Evolutionary conservation across 768 basidiomycete species (phyloP).

Genomic region (Leccinum uliginosum): DNA sequence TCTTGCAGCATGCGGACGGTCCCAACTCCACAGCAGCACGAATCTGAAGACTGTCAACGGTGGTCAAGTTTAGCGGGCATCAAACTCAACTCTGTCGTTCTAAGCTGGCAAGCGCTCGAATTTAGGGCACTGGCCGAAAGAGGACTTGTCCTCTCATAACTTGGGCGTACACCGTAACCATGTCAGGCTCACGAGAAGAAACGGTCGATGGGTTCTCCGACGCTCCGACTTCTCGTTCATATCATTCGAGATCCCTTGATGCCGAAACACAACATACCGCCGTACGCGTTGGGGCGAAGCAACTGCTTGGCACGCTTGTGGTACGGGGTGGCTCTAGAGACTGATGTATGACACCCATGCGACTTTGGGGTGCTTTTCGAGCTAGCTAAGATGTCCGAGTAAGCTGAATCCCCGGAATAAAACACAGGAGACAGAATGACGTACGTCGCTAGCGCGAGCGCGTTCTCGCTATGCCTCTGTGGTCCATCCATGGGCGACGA

Average conservation of each 20-base stretch:
- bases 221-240: no score
- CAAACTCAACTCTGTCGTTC: slow-evolving; percentile 3
- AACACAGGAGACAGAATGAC: no score
- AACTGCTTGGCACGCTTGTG: slow-evolving; percentile 55
- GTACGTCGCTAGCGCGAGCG: slow-evolving; percentile 45
- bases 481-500: slow-evolving; percentile 55
- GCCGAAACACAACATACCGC: slow-evolving; percentile 78
- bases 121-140: not conserved
- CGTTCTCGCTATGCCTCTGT: slow-evolving; percentile 58
- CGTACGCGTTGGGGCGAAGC: slow-evolving; percentile 50
- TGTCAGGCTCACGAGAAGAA: not conserved
- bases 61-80: not conserved
- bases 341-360: slow-evolving; percentile 81
- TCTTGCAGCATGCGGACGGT: not conserved
- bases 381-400: no score
- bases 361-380: no score
- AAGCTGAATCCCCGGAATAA: no score
- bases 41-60: not conserved
- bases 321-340: slow-evolving; percentile 54
- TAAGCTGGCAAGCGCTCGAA: not conserved
- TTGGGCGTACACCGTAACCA: not conserved
- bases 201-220: no score
- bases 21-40: no score
- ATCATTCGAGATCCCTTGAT: no score
- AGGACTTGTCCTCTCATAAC: not conserved